Percentiles rank a stretch among this genome's conserved stretches.
Conservation (phyloP, 1,139 yeast genomes). For the Casaregolazyma lundiana region DNA sequence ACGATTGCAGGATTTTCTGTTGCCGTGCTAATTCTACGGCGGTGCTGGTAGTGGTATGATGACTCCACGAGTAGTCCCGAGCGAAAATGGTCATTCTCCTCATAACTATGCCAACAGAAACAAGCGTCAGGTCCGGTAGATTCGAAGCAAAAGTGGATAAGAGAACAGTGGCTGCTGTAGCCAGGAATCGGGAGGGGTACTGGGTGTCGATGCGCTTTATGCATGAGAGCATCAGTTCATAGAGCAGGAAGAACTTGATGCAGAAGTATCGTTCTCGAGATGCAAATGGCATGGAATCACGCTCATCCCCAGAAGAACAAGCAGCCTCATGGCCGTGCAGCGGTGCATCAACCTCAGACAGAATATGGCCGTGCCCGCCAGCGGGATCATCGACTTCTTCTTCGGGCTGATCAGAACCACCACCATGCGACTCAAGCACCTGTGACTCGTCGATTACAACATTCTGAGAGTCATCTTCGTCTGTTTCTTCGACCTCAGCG, state of each 20-base stretch:
- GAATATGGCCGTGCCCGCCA: background rate
- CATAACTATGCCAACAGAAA: slow-evolving; percentile 43
- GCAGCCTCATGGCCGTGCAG: too few species aligned
- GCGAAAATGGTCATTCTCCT: slow-evolving; percentile 62
- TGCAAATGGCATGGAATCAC: background rate
- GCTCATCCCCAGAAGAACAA: too few species aligned
- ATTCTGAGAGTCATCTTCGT: too few species aligned
- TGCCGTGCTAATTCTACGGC: slow-evolving; percentile 38
- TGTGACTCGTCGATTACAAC: slow-evolving; percentile 14
- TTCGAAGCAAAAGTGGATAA: slow-evolving; percentile 47
- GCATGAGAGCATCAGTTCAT: slow-evolving; percentile 56
- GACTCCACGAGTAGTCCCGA: slow-evolving; percentile 49
- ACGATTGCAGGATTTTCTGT: slow-evolving; percentile 41
- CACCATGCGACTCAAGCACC: background rate
- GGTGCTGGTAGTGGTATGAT: slow-evolving; percentile 21
- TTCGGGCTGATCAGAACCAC: background rate
- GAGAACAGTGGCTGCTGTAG: slow-evolving; percentile 57
- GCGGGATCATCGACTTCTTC: background rate
- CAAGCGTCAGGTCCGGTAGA: slow-evolving; percentile 30
- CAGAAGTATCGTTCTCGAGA: slow-evolving; percentile 41
- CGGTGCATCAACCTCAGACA: background rate
- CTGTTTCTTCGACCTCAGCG: slow-evolving; percentile 19
- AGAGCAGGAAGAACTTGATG: slow-evolving; percentile 56
- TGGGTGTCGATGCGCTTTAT: slow-evolving; percentile 53
- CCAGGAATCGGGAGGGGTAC: slow-evolving; percentile 72